Base-by-base conservation (phyloP, 371 early-diverging fungal genomes). In the Mucor velutinosus region DNA sequence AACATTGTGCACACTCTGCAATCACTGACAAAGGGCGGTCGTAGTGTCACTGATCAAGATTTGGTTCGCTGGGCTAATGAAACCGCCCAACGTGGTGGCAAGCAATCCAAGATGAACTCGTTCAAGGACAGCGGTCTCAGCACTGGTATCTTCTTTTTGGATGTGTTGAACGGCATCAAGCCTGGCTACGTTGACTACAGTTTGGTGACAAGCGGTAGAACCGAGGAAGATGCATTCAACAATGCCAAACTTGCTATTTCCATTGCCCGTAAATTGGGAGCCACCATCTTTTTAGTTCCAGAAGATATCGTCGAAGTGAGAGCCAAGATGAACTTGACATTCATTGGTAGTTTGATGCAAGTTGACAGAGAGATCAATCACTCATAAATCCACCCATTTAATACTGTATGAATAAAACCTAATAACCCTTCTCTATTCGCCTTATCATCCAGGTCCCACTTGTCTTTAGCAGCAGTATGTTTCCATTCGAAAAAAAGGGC, bases 61-160 rank as follows among this genome's bases (percentile, higher is more conserved):
- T 93, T 98, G 86, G 86, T 97, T 45, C 80, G 83, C 37, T 98
- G 98, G 98, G 98, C 98, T 56, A 98, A 98, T 83, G 87, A 87
- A 25, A 83, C 88, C 4, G 95, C 91, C 0, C 64, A 80, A 60
- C 79, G 82, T 19, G 87, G 91, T n/a, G 90, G 88, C 25, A 93
- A 93, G 75, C 61, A 73, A 1, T 80, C 89, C 43, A 84, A 76
- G 51, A 95, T 97, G 81, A 71, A 78, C 11, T 87, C 88, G 27
- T 97, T 98, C 90, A 91, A 91, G 78, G 98, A 97, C 72, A 66
- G 90, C 7, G 72, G 85, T 15, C 84, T 97, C 71, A 81, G 86
- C 19, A 90, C 85, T 35, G 94, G 95, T 66, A 75, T 90, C 56
- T 98, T 92, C 83, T 88, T 97, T 60, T 84, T 96, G 55, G 97